A percentile compares a stretch with the other conserved stretches of the same genome.
These are phyloP conservation scores for Fusarium agapanthi DNA, from an alignment of 2,329 filamentous ascomycete species.

Conservation along the genomic window DNA sequence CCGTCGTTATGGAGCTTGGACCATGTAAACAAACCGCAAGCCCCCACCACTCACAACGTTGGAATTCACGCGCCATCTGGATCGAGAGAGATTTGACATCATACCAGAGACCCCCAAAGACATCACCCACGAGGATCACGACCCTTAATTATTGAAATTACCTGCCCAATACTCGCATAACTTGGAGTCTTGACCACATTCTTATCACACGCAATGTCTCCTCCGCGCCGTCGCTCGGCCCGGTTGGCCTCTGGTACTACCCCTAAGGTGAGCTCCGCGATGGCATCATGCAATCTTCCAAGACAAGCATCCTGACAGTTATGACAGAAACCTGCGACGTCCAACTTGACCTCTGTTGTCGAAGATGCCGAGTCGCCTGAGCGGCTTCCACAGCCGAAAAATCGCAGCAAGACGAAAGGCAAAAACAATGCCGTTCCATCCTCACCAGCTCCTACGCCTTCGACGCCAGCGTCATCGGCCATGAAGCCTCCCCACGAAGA, in stretches of 20 bases:
- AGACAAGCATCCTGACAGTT: constrained; percentile 18
- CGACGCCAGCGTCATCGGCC: constrained; percentile 72
- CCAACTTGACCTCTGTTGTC: constrained; percentile 52
- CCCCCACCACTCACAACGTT: constrained; percentile 34
- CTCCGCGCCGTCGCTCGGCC: constrained; percentile 56
- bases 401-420: constrained; percentile 29
- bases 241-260: constrained; percentile 51
- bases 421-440: constrained; percentile 46
- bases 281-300: constrained; percentile 13
- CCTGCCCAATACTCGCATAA: constrained; percentile 26
- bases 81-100: constrained; percentile 41
- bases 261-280: constrained; percentile 47
- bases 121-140: constrained; percentile 35
- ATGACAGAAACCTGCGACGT: constrained; percentile 44
- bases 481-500: constrained; percentile 78
- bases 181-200: constrained; percentile 16
- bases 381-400: constrained; percentile 38
- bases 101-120: constrained; percentile 40
- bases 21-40: constrained; percentile 43
- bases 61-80: constrained; percentile 36
- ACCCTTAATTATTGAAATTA: constrained; percentile 39
- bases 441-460: constrained; percentile 49
- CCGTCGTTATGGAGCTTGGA: constrained; percentile 41
- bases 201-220: constrained; percentile 47
- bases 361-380: constrained; percentile 55